phyloP scores from a whole-genome alignment of 805 yeast species.

The Metschnikowia bowlesiae region DNA sequence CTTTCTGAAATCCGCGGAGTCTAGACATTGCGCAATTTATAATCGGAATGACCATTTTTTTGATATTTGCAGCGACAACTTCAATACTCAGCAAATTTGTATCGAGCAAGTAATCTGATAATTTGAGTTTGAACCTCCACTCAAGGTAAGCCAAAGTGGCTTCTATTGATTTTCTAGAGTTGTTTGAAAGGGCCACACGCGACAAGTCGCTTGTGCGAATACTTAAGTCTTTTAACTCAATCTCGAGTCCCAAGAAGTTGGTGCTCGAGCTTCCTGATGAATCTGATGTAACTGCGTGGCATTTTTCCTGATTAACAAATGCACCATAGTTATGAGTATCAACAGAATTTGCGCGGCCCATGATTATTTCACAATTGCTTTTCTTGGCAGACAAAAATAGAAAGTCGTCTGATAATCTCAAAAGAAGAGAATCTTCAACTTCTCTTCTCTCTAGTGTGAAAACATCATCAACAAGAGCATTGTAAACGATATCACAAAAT shows the following conservation, averaged over 20 bases:
- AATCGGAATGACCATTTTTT: neutral
- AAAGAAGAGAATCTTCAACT: slow-evolving; percentile 30
- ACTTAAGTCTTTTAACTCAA: slow-evolving; percentile 20
- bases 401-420: slow-evolving; percentile 84
- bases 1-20: neutral
- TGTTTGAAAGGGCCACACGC: slow-evolving; percentile 9
- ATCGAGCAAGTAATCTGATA: slow-evolving; percentile 20
- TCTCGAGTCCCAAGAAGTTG: slow-evolving; percentile 29
- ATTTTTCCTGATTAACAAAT: slow-evolving; percentile 28
- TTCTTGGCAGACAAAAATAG: slow-evolving; percentile 53
- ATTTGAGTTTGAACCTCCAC: slow-evolving; percentile 20
- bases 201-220: slow-evolving; percentile 12
- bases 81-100: slow-evolving; percentile 9
- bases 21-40: slow-evolving; percentile 4
- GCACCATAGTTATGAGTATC: slow-evolving; percentile 32
- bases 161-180: slow-evolving; percentile 16
- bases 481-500: slow-evolving; percentile 71
- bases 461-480: slow-evolving; percentile 46
- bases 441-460: slow-evolving; percentile 9
- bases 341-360: slow-evolving; percentile 16
- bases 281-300: slow-evolving; percentile 16
- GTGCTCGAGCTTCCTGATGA: slow-evolving; percentile 5
- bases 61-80: slow-evolving; percentile 1
- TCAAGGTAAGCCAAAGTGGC: slow-evolving; percentile 18
- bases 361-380: slow-evolving; percentile 18